Conservation (phyloP, 768 basidiomycete genomes). For the Tulasnella calospora region DNA sequence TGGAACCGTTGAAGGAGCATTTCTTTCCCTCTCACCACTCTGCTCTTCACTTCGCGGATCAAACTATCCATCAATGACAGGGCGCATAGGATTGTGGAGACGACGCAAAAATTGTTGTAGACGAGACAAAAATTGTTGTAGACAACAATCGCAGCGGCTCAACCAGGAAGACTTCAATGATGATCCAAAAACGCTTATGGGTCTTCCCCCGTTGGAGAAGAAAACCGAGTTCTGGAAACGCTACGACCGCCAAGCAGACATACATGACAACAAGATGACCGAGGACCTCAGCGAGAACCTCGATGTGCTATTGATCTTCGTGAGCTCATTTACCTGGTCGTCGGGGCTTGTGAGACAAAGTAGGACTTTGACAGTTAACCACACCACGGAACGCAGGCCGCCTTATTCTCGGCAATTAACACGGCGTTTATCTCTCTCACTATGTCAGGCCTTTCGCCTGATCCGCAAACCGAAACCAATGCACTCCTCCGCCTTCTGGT, state of each 20-base stretch:
- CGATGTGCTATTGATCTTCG: slow-evolving; percentile 11
- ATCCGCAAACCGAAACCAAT: neutral
- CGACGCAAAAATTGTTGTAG: too few species aligned
- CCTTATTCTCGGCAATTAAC: slow-evolving; percentile 8
- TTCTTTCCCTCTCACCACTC: too few species aligned
- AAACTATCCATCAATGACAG: too few species aligned
- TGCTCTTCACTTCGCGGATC: too few species aligned
- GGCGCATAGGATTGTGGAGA: too few species aligned
- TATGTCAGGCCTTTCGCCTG: neutral
- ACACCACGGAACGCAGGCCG: neutral
- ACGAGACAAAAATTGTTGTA: too few species aligned
- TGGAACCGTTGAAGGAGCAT: too few species aligned
- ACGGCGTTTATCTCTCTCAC: slow-evolving; percentile 3
- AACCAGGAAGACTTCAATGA: neutral
- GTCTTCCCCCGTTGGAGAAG: neutral
- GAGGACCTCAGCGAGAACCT: neutral
- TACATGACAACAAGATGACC: neutral
- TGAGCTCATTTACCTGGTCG: neutral
- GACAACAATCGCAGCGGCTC: too few species aligned
- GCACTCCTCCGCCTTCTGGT: neutral
- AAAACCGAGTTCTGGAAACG: slow-evolving; percentile 6
- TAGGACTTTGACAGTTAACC: too few species aligned
- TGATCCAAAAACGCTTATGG: neutral
- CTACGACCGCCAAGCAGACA: slow-evolving; percentile 14
- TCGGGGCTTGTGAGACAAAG: too few species aligned